Percentiles rank a stretch among this genome's conserved stretches.
These are phyloP conservation scores for Podaxis sp. DNA, from an alignment of 768 basidiomycete species.

Conservation along the genomic window DNA sequence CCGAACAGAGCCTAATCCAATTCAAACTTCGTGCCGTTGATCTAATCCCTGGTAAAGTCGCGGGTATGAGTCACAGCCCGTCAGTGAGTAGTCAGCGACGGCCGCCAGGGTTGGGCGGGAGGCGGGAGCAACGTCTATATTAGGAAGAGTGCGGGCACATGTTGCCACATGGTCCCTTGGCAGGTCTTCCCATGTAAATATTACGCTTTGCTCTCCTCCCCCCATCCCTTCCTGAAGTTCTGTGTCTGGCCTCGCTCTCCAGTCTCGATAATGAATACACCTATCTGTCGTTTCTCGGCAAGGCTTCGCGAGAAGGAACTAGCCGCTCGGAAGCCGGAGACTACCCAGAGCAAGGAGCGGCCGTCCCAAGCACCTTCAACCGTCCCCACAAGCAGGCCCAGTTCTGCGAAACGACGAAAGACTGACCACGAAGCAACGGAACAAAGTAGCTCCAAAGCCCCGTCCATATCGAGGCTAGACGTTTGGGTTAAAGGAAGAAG, in stretches of 20 bases:
- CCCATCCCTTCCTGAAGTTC: not conserved
- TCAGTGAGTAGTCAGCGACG: not conserved
- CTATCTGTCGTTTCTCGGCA: not conserved
- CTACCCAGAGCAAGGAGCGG: not conserved
- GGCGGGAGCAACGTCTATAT: not conserved
- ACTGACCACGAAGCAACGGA: not conserved
- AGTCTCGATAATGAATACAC: not conserved
- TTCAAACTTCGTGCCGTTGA: too few relatives aligned
- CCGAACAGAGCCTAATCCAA: too few relatives aligned
- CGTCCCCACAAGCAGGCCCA: not conserved
- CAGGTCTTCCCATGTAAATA: not conserved
- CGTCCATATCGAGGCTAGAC: not conserved
- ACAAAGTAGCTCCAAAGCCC: not conserved
- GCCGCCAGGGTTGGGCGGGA: not conserved
- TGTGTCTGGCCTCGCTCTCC: not conserved
- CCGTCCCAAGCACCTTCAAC: not conserved
- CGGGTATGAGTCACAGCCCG: not conserved
- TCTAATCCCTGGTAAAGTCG: not conserved
- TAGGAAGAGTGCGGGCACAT: not conserved
- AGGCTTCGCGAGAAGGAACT: not conserved
- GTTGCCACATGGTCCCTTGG: not conserved
- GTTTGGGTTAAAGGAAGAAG: slow-evolving; percentile 16
- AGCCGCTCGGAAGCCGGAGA: not conserved
- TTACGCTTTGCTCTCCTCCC: not conserved
- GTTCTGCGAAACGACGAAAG: not conserved